phyloP scores from a whole-genome alignment of 306 rosid species.

The Trifolium subterraneum region DNA sequence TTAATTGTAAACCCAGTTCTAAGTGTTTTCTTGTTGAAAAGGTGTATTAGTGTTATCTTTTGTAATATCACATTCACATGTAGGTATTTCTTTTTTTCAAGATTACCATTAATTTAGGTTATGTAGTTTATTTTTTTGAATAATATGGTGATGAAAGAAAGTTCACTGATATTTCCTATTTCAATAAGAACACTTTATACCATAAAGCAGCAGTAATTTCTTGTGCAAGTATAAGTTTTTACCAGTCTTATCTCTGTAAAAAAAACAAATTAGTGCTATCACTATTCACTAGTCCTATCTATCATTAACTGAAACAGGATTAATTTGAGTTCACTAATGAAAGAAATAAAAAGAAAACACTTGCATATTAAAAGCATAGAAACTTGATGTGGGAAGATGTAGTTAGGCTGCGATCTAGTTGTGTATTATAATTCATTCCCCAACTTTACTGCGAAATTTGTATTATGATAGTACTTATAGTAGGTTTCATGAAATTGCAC shows the following conservation, averaged over 20 bases:
- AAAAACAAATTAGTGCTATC: too few relatives aligned
- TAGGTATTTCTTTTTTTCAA: too few relatives aligned
- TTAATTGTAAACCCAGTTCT: neutral
- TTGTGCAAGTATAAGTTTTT: constrained; percentile 28
- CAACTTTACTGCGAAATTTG: constrained; percentile 38
- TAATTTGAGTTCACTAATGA: neutral
- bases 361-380: constrained; percentile 26
- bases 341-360: neutral
- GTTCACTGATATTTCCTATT: neutral
- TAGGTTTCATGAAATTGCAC: constrained; percentile 40
- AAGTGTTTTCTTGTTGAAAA: neutral
- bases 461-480: constrained; percentile 29
- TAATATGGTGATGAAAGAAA: too few relatives aligned
- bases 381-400: neutral
- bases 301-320: constrained; percentile 14
- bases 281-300: neutral
- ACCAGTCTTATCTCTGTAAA: neutral
- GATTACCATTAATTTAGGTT: too few relatives aligned
- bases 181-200: neutral
- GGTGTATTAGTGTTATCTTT: neutral
- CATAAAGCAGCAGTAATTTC: constrained; percentile 35
- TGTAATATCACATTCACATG: neutral
- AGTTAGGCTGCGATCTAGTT: constrained; percentile 43
- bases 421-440: constrained; percentile 36
- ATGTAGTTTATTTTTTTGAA: too few relatives aligned